Evolutionary conservation across 1,284 basidiomycete genomes (phyloP).

Genomic region (Microbotryum violaceum): DNA sequence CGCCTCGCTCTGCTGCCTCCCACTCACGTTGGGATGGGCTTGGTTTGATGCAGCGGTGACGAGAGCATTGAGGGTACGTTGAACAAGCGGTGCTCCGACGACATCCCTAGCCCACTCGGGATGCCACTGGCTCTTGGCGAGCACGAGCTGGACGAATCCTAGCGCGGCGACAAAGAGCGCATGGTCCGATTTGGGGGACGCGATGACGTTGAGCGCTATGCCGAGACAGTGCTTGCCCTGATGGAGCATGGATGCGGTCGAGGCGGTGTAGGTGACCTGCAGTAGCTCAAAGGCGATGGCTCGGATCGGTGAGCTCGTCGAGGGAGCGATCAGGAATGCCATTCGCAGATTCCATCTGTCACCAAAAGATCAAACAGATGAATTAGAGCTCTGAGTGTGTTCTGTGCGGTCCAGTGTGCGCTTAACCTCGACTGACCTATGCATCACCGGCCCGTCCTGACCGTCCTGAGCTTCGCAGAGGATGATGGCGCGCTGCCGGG

Average conservation of each 20-base stretch:
- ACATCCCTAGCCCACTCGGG: constrained; percentile 31
- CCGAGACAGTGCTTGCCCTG: constrained; percentile 15
- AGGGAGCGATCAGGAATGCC: constrained; percentile 10
- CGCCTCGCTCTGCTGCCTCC: neutral
- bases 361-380: neutral
- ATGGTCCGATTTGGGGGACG: constrained; percentile 14
- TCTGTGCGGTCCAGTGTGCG: neutral
- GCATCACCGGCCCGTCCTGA: constrained; percentile 12
- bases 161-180: constrained; percentile 16
- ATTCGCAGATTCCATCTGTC: constrained; percentile 27
- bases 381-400: neutral
- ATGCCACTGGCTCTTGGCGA: constrained; percentile 23
- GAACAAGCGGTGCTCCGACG: constrained; percentile 24
- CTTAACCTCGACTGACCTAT: constrained; percentile 9
- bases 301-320: constrained; percentile 12
- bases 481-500: constrained; percentile 1
- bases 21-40: neutral
- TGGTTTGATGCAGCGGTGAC: constrained; percentile 9
- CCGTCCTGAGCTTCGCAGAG: constrained; percentile 17
- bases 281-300: constrained; percentile 20
- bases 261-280: constrained; percentile 15
- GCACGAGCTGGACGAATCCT: constrained; percentile 12
- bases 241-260: constrained; percentile 13
- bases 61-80: constrained; percentile 15
- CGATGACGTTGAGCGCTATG: constrained; percentile 9